Percentiles rank a stretch among this genome's conserved stretches.
Conservation (phyloP, 352 stramenopile genomes). For the Pythium chondricola region DNA sequence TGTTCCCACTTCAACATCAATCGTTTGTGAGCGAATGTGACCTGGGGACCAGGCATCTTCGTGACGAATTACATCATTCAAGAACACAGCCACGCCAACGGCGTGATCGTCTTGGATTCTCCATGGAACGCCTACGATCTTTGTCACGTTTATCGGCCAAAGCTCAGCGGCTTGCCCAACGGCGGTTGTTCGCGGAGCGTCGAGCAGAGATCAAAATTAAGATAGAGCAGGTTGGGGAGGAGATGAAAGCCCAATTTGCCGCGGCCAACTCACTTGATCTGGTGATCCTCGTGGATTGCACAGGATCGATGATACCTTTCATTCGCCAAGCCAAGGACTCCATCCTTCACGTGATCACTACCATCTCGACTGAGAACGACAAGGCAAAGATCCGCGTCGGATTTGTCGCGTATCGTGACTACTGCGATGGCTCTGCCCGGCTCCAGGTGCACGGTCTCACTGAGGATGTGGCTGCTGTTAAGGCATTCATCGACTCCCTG, state of each 20-base stretch:
- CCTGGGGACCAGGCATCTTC: too few relatives aligned
- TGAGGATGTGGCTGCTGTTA: slow-evolving; percentile 9
- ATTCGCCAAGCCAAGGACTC: slow-evolving; percentile 25
- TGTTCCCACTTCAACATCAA: too few relatives aligned
- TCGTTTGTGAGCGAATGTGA: too few relatives aligned
- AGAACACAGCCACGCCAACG: too few relatives aligned
- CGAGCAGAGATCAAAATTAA: slow-evolving; percentile 19
- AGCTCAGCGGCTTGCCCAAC: too few relatives aligned
- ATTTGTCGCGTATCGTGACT: slow-evolving; percentile 42
- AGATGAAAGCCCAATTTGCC: slow-evolving; percentile 15
- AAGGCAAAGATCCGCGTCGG: slow-evolving; percentile 22
- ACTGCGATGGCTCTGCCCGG: slow-evolving; percentile 22
- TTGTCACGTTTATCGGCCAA: too few relatives aligned
- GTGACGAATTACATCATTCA: too few relatives aligned
- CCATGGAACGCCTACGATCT: too few relatives aligned
- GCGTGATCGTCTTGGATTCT: too few relatives aligned
- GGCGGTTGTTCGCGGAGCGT: slow-evolving; percentile 18
- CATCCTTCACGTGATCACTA: slow-evolving; percentile 26
- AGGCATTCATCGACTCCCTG: slow-evolving; percentile 20
- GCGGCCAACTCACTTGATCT: slow-evolving; percentile 26
- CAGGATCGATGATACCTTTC: slow-evolving; percentile 28
- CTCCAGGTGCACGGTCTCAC: slow-evolving; percentile 22
- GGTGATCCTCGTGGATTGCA: slow-evolving; percentile 46
- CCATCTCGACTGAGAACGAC: slow-evolving; percentile 18
- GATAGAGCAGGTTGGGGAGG: slow-evolving; percentile 10